Conservation (phyloP, 345 rosid genomes). For the Zanthoxylum bungeanum region DNA sequence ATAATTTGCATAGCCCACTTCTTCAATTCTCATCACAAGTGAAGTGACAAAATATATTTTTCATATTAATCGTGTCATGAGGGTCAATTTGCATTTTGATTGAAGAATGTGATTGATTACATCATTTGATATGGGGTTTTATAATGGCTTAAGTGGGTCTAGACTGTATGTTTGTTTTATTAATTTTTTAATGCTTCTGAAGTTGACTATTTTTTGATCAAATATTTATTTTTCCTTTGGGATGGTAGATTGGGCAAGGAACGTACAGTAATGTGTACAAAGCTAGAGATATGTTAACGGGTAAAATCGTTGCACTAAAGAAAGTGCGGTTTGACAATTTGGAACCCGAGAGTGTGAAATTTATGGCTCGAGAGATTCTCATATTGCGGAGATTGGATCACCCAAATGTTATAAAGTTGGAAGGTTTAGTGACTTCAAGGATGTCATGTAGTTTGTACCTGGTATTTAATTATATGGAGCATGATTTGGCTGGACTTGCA, state of each 20-base stretch:
- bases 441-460: conserved; percentile 97
- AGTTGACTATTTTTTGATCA: conserved; percentile 14
- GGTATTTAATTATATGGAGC: conserved; percentile 95
- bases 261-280: conserved; percentile 97
- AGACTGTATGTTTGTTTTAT: not conserved
- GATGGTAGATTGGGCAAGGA: conserved; percentile 83
- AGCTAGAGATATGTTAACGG: conserved; percentile 75
- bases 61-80: not conserved
- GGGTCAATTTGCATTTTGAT: not conserved
- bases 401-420: conserved; percentile 85
- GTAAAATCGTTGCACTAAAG: conserved; percentile 85
- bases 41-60: not conserved
- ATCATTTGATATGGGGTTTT: conserved; percentile 12
- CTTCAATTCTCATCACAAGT: conserved; percentile 11
- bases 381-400: conserved; percentile 88
- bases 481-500: conserved; percentile 96
- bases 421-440: conserved; percentile 94
- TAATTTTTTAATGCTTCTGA: conserved; percentile 3
- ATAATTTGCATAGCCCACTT: not conserved
- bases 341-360: conserved; percentile 95
- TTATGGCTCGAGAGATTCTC: conserved; percentile 98
- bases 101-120: conserved; percentile 1
- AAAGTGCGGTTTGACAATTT: conserved; percentile 94
- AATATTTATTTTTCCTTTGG: not conserved
- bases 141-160: not conserved